Base-by-base conservation (phyloP, 805 yeast genomes). In the Hanseniaspora guilliermondii region DNA sequence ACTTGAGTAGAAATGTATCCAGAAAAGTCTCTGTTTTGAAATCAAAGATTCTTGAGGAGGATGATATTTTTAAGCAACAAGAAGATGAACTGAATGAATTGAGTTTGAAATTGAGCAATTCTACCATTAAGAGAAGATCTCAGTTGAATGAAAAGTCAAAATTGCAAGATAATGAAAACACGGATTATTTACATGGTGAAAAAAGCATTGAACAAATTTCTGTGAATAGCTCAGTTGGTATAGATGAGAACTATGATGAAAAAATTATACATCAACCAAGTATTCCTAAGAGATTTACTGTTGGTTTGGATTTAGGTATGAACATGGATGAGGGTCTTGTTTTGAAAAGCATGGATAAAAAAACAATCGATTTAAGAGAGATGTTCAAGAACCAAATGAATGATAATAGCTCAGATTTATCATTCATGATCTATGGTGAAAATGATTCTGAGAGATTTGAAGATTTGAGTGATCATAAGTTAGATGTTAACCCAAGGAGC, bases 401-500 rank as follows among this genome's bases (percentile, higher is more conserved):
- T 32, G 33, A 36, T 19, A 30, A 50, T 21, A 47, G 22, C 9
- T 19, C 21, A 14, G 21, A 53, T 7, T 17, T 37, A 16, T 47
- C 53, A 1, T 53, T 21, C 25, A 47, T 53, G 49, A 44, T 53
- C 2, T 48, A 53, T 32, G 56, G 45, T 5, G 49, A 48, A 5
- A 40, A 41, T 12, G 27, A 36, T 27, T 35, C 36, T 36, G 44
- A 44, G 27, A 27, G 30, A 14, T 25, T 42, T 32, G 33, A 49
- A 9, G 35, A 44, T 11, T 16, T 44, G 2, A 59, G 19, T 38
- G 56, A 24, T 59, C 55, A 41, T 16, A 58, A 59, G 12, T 57
- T 61, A 7, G 64, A 61, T 32, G 56, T 62, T 53, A 57, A 53
- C 37, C 42, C 55, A 8, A 61, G 58, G n/a, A 58, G 57, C 19